phyloP scores from a whole-genome alignment of 148 eudicot genomes.

The Drosera capensis region DNA sequence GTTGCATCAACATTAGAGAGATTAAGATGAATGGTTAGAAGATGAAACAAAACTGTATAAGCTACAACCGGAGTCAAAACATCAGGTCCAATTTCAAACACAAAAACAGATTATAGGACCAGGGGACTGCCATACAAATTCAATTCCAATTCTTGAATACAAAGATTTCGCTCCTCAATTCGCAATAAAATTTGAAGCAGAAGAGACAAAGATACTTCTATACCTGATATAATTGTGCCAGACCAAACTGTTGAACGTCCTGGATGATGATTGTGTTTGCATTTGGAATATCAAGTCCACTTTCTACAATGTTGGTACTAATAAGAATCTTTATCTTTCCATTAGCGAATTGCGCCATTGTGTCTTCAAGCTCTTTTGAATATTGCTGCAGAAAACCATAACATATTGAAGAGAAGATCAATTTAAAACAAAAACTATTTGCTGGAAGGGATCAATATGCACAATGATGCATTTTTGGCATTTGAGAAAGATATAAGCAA shows the following conservation, averaged over 20 bases:
- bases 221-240: constrained; percentile 96
- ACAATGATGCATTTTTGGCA: not conserved
- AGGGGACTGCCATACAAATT: too few species aligned
- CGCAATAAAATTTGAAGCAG: too few species aligned
- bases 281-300: constrained; percentile 95
- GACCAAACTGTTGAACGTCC: constrained; percentile 94
- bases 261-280: constrained; percentile 93
- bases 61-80: too few species aligned
- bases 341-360: constrained; percentile 68
- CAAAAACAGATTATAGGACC: too few species aligned
- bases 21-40: too few species aligned
- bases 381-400: constrained; percentile 53
- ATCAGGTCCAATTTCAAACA: too few species aligned
- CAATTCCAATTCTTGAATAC: too few species aligned
- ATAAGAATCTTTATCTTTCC: constrained; percentile 70
- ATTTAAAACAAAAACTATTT: not conserved
- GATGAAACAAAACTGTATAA: too few species aligned
- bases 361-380: constrained; percentile 89
- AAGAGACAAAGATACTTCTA: constrained; percentile 6
- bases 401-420: constrained; percentile 1
- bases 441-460: not conserved
- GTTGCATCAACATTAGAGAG: constrained; percentile 5
- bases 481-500: too few species aligned
- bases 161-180: too few species aligned
- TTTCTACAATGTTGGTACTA: constrained; percentile 93